phyloP scores from a whole-genome alignment of 2,329 filamentous ascomycete genomes.

The Sphaerulina vaccinii region DNA sequence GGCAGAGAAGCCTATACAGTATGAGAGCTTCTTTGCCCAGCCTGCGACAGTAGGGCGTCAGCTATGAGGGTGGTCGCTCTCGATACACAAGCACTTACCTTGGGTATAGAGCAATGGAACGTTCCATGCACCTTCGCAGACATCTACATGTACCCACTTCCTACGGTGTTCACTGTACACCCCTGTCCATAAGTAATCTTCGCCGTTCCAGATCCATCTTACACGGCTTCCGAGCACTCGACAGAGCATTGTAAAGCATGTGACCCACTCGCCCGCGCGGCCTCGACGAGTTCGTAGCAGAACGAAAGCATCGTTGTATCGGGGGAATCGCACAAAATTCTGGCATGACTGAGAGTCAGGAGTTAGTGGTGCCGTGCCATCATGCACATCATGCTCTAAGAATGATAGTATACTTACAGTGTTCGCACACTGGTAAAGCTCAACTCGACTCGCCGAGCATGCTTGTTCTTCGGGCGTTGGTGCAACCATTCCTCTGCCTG shows the following conservation, averaged over 20 bases:
- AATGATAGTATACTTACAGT: no score
- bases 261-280: constrained; percentile 92
- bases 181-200: constrained; percentile 97
- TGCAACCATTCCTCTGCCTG: constrained; percentile 76
- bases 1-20: constrained; percentile 93
- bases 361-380: no score
- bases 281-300: constrained; percentile 82
- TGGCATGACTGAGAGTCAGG: no score
- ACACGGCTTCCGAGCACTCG: constrained; percentile 86
- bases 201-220: constrained; percentile 96
- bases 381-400: no score
- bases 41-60: no score
- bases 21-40: constrained; percentile 95
- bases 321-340: constrained; percentile 82
- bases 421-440: constrained; percentile 84
- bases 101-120: constrained; percentile 88
- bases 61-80: no score
- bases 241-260: constrained; percentile 98
- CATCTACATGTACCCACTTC: constrained; percentile 95
- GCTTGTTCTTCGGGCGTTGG: constrained; percentile 87
- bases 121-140: constrained; percentile 93
- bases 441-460: constrained; percentile 80
- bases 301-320: constrained; percentile 94
- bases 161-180: constrained; percentile 92
- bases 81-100: constrained; percentile 58